Base-by-base conservation (phyloP, 2,329 filamentous ascomycete species). In the Sporothrix sp. region DNA sequence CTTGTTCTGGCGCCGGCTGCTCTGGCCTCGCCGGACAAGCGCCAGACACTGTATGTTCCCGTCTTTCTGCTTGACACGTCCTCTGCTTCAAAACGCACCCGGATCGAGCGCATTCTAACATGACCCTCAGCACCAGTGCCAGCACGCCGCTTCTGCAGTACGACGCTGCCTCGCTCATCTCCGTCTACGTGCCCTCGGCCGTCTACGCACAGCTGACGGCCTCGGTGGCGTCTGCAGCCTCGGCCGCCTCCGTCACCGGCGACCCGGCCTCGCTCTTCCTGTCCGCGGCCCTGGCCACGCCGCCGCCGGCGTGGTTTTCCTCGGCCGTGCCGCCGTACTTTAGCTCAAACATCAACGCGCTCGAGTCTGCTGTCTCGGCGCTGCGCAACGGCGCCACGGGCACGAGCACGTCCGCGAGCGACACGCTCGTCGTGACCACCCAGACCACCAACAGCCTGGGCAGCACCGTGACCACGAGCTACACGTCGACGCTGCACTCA, bases 131-230 rank as follows among this genome's bases (percentile, higher is more conserved):
- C 4, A 2, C 16, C 28, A 16, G 11, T 18, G 25, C 16, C 36
- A 42, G 48, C 39, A n/a, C 16, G 10, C 20, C 52, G 27, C 45
- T 7, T 10, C 62, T 64, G 52, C 57, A 57, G 21, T 54, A 54
- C 23, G 61, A 60, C 23, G 60, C 59, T 20, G 45, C 54, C 25
- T 57, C 59, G 13, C 54, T 66, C 2, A 55, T 65, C 9, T 59
- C 60, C 8, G 46, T 56, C 8, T 65, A 65, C 54, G 59, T 66
- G 27, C 63, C 64, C 2, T 21, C 58, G 7, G 52, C 58, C 2
- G 57, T 57, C 33, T 59, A 61, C 46, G 44, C 53, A 32, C 52
- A 54, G 38, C 43, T 62, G 9, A 57, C 57, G 11, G 58, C 60
- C 33, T 58, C 53, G 49, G 58, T 50, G 56, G 62, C 56, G 3